These are phyloP conservation scores for Parietichytrium sp. DNA, from an alignment of 108 stramenopile species.

Conservation along the genomic window DNA sequence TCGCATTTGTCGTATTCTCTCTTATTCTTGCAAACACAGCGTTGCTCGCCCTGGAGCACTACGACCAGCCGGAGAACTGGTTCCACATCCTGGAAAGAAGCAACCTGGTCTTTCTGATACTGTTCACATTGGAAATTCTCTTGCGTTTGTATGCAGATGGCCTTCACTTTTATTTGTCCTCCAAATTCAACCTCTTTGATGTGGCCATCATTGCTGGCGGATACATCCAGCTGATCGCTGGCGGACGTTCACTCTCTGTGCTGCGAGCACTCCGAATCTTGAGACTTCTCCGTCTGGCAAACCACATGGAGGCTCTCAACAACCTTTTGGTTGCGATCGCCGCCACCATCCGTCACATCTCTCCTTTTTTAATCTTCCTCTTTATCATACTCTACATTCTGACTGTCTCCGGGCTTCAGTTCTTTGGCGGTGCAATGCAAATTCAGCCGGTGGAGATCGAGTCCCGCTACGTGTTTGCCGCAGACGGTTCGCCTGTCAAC, in stretches of 20 bases:
- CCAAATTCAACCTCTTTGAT: neutral
- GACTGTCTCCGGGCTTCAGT: neutral
- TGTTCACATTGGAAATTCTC: neutral
- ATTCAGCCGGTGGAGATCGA: neutral
- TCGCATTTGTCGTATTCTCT: too few species aligned
- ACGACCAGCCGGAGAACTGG: neutral
- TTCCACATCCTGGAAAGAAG: neutral
- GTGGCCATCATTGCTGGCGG: neutral
- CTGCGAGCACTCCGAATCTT: neutral
- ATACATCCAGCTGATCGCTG: neutral
- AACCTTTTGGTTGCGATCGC: neutral
- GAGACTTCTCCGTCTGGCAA: neutral
- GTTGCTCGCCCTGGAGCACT: neutral
- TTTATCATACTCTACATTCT: neutral
- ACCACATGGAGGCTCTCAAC: neutral
- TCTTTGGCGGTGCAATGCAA: neutral
- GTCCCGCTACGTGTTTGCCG: too few species aligned
- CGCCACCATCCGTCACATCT: neutral
- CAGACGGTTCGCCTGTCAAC: neutral
- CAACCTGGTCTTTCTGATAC: neutral
- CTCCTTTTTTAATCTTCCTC: neutral
- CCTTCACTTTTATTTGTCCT: neutral
- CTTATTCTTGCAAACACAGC: neutral
- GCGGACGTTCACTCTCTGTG: neutral
- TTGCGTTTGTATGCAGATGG: neutral